Base-by-base conservation (phyloP, 2,329 filamentous ascomycete genomes). In the Paecilomyces niveus region DNA sequence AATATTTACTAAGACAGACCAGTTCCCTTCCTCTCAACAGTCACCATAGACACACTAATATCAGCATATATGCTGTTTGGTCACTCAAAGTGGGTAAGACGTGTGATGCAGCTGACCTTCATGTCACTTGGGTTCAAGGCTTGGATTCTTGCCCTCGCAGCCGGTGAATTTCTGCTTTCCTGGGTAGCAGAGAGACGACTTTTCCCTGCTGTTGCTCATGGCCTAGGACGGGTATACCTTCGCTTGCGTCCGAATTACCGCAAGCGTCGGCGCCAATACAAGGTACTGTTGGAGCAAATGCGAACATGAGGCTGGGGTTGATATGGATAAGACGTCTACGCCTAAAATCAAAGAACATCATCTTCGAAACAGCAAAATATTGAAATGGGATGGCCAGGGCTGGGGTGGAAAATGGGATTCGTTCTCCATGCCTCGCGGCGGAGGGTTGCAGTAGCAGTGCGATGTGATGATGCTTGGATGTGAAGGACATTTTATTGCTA, bases 261-360 rank as follows among this genome's bases (percentile, higher is more conserved):
- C 51, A 97, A 97, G 78, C 85, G 88, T 75, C 83, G 92, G 63
- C 96, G 96, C 75, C 80, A 87, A 76, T 97, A 97, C 71, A 97
- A 97, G 77, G 66, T 90, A 21, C 87, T 97, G 31, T 70, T 82
- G 54, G 89, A 94, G 69, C 79, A 84, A 58, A 89, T 88, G 83
- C 75, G 76, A 57, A 71, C 70, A 52, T 79, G 64, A 65, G 56
- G 50, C 22, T 8, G 10, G 15, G 2, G 49, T 13, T 11, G 13
- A 22, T 4, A 3, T 45, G 8, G 49, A 52, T 5, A 22, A 18
- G 3, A 10, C 49, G 9, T 50, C 24, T 13, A 52, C 24, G 2
- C 21, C 8, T 52, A 7, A 10, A 18, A 26, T 2, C 24, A 15
- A 9, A 26, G 22, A 13, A 24, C 29, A 24, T 52, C 21, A 33